Base-by-base conservation (phyloP, 2,329 filamentous ascomycete species). In the Xylariaceae sp. region DNA sequence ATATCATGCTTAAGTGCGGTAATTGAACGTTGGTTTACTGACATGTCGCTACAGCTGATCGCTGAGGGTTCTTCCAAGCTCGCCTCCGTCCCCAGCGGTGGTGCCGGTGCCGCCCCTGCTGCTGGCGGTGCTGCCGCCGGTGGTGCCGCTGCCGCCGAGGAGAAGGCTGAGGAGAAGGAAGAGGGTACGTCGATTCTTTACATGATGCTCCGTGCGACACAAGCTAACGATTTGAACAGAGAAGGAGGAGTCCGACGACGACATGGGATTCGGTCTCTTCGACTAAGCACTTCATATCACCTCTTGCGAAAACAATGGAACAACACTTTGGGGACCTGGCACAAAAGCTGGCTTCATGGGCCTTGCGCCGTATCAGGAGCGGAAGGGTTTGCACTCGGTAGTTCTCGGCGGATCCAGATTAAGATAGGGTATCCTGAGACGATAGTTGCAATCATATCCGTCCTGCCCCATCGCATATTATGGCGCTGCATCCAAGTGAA, bases 51-150 rank as follows among this genome's bases (percentile, higher is more conserved):
- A 49, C 58, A 97, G 92, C 75, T 98, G 71, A 96, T 98, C 69
- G 60, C 86, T 60, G 80, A 89, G 71, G 92, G 92, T 65, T 81
- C 85, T 54, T 63, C 74, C 70, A 98, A 98, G 83, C 88, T 98
- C 62, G 92, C 92, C 60, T 96, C 90, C 71, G 90, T 98, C 64
- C 89, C 92, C 70, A 88, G 86, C 62, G 92, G 89, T 62, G 89
- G 89, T 69, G 78, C 74, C 63, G 88, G 81, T 65, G 85, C 76
- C 69, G 85, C 72, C 60, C 74, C 73, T 59, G 76, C 74, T 66
- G 79, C 71, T 64, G 83, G 71, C 63, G 85, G 73, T 62, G 83
- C 71, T 59, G 83, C 73, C 56, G 82, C 38, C 55, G 84, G 72
- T 57, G 85, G 72, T 57, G 81, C 70, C 57, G 79, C 70, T 54